Base-by-base conservation (phyloP, 2,329 filamentous ascomycete genomes). In the Neonectria faginata region DNA sequence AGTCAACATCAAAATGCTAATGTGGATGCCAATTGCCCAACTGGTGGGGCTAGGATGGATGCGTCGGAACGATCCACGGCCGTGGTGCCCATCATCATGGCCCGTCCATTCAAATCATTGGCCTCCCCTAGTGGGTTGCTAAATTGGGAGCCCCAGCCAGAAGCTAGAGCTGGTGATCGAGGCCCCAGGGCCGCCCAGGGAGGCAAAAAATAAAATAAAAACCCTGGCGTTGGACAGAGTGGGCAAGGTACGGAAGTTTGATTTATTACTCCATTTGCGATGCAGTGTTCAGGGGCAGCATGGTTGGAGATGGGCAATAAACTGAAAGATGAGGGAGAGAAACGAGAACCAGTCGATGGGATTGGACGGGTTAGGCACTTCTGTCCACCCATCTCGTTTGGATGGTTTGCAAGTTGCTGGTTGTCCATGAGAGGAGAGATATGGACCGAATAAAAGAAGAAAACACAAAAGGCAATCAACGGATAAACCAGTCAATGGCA, bases 271-370 rank as follows among this genome's bases (percentile, higher is more conserved):
- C 36, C 31, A 36, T 48, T 31, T 33, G 50, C 29, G 27, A 59
- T 47, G 56, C 47, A 52, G 33, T 52, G 22, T 33, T 61, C 60
- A 55, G 60, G 60, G 60, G 60, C 60, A 45, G 44, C 39, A 31
- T 58, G 41, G 54, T 53, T 58, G 41, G 59, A 58, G 56, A 58
- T 54, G 42, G 51, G 60, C 47, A 45, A 58, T 57, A 18, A 22
- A 51, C 53, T 62, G 27, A 33, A 54, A 39, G 41, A 48, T 48
- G 22, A 50, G 25, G 6, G 25, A 22, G 22, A 22, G 60, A 63
- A 63, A 63, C 58, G 60, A 63, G 14, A 58, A 45, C 8, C 29
- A 42, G 36, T 25, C 44, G 55, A 54, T 31, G 60, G 53, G 42
- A 63, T 63, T 63, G 50, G 41, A 48, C 14, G 50, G 31, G 27